Conservation (phyloP, 306 rosid genomes). For the Glycine tomentella region DNA sequence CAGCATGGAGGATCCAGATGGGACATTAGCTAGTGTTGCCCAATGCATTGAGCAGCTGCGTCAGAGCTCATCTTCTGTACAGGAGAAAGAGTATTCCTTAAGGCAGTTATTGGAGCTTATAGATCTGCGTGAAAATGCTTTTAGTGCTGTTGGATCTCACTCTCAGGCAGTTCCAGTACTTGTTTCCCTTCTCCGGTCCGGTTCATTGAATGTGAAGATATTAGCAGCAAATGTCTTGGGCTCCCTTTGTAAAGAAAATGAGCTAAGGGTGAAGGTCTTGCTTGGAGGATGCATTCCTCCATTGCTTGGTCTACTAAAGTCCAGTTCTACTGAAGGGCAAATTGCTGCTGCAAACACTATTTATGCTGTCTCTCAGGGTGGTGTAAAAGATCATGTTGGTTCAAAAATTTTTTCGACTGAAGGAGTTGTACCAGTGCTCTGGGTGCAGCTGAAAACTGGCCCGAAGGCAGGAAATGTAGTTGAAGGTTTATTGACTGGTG, state of each 20-base stretch:
- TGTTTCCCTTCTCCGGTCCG: slow-evolving; percentile 98
- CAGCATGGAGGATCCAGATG: slow-evolving; percentile 99
- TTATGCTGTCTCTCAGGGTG: slow-evolving; percentile 97
- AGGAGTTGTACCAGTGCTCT: slow-evolving; percentile 97
- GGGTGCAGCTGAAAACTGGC: slow-evolving; percentile 85
- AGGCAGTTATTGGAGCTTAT: slow-evolving; percentile 86
- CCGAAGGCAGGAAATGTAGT: slow-evolving; percentile 78
- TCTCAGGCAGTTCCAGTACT: slow-evolving; percentile 99
- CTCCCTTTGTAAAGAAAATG: slow-evolving; percentile 94
- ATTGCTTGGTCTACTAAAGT: slow-evolving; percentile 92
- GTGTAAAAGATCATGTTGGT: slow-evolving; percentile 92
- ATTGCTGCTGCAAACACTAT: slow-evolving; percentile 97
- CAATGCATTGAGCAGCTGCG: slow-evolving; percentile 99
- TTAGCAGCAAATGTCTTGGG: slow-evolving; percentile 97
- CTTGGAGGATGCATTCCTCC: slow-evolving; percentile 99
- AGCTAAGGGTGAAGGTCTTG: slow-evolving; percentile 93
- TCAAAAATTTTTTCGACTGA: slow-evolving; percentile 97
- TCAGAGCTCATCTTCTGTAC: slow-evolving; percentile 77
- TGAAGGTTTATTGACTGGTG: slow-evolving; percentile 89
- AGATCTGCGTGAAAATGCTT: slow-evolving; percentile 90
- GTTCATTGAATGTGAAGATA: slow-evolving; percentile 91
- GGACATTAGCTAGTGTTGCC: slow-evolving; percentile 98
- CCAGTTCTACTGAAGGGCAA: slow-evolving; percentile 88
- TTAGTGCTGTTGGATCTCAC: slow-evolving; percentile 99
- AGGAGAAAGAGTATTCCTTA: slow-evolving; percentile 91